Evolutionary conservation across 1,284 basidiomycete genomes (phyloP).

Genomic region (Thecaphora thlaspeos): DNA sequence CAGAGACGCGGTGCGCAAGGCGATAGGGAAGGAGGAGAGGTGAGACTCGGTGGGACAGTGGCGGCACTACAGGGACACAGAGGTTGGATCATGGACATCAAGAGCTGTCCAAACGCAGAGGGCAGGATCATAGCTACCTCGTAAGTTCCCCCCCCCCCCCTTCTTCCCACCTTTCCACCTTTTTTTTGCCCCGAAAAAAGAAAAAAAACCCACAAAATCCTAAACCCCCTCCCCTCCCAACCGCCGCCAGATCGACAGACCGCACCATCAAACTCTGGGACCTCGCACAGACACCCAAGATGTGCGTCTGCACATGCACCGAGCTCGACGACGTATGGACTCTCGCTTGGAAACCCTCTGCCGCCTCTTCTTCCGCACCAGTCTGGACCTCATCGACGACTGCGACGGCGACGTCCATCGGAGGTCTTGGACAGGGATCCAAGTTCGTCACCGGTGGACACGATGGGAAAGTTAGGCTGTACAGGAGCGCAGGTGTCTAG

Average conservation of each 20-base stretch:
- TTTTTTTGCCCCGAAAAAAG: background rate
- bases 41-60: constrained; percentile 12
- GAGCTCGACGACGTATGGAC: constrained; percentile 8
- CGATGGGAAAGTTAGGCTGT: constrained; percentile 23
- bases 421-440: background rate
- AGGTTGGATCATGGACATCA: constrained; percentile 17
- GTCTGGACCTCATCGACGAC: background rate
- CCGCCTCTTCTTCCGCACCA: background rate
- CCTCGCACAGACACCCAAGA: constrained; percentile 6
- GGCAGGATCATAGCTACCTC: constrained; percentile 15
- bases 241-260: constrained; percentile 12
- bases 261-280: constrained; percentile 37
- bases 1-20: background rate
- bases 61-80: constrained; percentile 18
- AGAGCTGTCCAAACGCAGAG: background rate
- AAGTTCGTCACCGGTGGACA: constrained; percentile 29
- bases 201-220: too few relatives aligned
- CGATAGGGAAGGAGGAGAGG: background rate
- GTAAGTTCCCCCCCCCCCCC: background rate
- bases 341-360: background rate
- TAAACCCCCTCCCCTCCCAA: too few relatives aligned
- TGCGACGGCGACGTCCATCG: background rate
- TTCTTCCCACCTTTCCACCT: background rate
- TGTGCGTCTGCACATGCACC: constrained; percentile 20
- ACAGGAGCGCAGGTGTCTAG: constrained; percentile 27